Percentiles rank a stretch among this genome's conserved stretches.
Evolutionary conservation across 495 filamentous ascomycete genomes (phyloP).

Genomic region (Penicillium longicatenatum): DNA sequence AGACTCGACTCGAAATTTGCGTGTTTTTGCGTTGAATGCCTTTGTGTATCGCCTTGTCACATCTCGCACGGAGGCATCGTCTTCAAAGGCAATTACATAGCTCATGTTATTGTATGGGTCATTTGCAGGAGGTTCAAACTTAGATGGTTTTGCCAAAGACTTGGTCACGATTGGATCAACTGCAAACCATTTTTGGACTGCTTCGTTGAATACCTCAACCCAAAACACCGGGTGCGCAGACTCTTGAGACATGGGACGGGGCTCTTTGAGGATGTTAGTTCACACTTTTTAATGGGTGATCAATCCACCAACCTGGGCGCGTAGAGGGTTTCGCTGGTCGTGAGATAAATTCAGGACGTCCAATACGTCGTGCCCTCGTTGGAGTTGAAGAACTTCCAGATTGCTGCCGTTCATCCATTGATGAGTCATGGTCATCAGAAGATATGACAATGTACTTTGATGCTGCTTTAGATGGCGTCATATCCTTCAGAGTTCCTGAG

Average conservation of each 20-base stretch:
- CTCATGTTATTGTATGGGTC: conserved; percentile 71
- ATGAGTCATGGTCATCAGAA: conserved; percentile 38
- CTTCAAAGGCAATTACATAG: conserved; percentile 87
- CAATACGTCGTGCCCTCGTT: conserved; percentile 39
- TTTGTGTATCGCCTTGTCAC: conserved; percentile 80
- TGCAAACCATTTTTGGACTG: conserved; percentile 85
- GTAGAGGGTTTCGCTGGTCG: conserved; percentile 8
- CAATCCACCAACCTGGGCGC: not conserved
- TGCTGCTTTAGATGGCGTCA: conserved; percentile 40
- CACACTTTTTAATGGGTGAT: not conserved
- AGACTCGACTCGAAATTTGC: conserved; percentile 71
- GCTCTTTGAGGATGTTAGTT: conserved; percentile 17
- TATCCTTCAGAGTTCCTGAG: conserved; percentile 56
- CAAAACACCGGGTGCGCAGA: conserved; percentile 85
- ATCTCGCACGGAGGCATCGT: conserved; percentile 72
- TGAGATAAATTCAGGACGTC: conserved; percentile 43
- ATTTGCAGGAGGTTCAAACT: conserved; percentile 77
- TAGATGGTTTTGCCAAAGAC: conserved; percentile 70
- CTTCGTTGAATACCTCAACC: conserved; percentile 87
- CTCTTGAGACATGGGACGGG: conserved; percentile 27
- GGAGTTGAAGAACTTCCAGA: conserved; percentile 18
- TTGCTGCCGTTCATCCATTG: conserved; percentile 27
- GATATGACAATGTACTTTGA: conserved; percentile 40
- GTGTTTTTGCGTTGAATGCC: conserved; percentile 86
- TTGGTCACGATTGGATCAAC: conserved; percentile 82